Evolutionary conservation across 768 basidiomycete genomes (phyloP).

Genomic region (Pulveroboletus sp.): DNA sequence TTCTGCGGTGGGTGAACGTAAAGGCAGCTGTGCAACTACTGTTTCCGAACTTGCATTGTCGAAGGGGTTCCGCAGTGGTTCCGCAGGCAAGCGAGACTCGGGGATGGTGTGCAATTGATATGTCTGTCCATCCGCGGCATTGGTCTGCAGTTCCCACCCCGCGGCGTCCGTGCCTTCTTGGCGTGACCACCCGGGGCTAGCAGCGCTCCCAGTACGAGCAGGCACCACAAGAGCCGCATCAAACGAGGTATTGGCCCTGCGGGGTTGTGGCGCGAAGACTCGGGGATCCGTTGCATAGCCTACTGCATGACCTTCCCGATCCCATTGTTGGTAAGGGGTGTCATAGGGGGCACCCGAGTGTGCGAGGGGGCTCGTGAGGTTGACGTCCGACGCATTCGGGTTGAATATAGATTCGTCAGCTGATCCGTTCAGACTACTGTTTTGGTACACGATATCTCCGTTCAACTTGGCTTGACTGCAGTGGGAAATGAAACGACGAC

Average conservation of each 20-base stretch:
- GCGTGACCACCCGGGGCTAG: constrained; percentile 7
- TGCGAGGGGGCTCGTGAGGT: constrained; percentile 30
- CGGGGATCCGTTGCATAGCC: constrained; percentile 43
- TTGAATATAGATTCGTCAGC: constrained; percentile 33
- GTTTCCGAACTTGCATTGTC: constrained; percentile 21
- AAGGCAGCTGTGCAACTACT: constrained; percentile 5
- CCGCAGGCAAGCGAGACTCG: constrained; percentile 4
- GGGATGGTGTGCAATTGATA: constrained; percentile 21
- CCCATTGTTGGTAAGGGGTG: constrained; percentile 46
- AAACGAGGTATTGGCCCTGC: constrained; percentile 18
- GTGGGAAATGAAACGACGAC: constrained; percentile 3
- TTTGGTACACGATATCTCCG: constrained; percentile 30
- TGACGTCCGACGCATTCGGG: constrained; percentile 37
- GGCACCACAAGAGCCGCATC: constrained; percentile 9
- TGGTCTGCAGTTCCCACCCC: constrained; percentile 28
- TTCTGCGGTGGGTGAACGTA: constrained; percentile 7
- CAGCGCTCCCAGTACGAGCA: constrained; percentile 11
- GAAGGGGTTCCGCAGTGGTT: constrained; percentile 23
- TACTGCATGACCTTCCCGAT: constrained; percentile 43
- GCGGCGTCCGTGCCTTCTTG: constrained; percentile 30
- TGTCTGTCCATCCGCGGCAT: constrained; percentile 23
- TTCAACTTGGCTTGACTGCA: constrained; percentile 51
- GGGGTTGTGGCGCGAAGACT: constrained; percentile 51
- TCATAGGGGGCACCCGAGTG: constrained; percentile 31
- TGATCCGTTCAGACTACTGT: constrained; percentile 26